Conservation (phyloP, 208 protist species). For the Leishmania lainsoni region DNA sequence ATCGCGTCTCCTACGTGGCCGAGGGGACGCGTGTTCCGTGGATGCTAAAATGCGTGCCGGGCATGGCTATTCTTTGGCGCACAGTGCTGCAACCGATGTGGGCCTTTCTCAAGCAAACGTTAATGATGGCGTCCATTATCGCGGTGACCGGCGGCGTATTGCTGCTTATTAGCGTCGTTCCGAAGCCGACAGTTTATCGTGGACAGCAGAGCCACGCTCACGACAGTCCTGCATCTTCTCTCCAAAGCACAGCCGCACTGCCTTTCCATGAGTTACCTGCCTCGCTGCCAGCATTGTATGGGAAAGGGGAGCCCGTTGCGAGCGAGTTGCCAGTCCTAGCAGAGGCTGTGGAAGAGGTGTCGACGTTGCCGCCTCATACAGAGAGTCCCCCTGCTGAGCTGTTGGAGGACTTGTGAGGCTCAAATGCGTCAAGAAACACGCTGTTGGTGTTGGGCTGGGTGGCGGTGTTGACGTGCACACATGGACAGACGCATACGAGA, state of each 20-base stretch:
- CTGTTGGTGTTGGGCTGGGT: background rate
- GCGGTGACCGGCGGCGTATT: slow-evolving; percentile 36
- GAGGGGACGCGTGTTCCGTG: slow-evolving; percentile 14
- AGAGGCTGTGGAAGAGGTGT: background rate
- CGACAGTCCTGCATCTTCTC: background rate
- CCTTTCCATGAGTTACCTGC: background rate
- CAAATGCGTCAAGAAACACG: background rate
- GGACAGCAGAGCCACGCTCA: background rate
- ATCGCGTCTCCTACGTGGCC: slow-evolving; percentile 26
- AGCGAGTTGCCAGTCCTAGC: background rate
- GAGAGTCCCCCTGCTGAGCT: too few species aligned
- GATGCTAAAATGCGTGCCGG: slow-evolving; percentile 43
- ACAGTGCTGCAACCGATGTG: slow-evolving; percentile 58
- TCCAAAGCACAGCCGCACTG: background rate
- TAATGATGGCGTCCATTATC: slow-evolving; percentile 48
- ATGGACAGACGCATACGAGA: background rate
- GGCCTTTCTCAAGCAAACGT: slow-evolving; percentile 53
- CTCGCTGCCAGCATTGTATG: background rate
- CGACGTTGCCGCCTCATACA: background rate
- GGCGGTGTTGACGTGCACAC: background rate
- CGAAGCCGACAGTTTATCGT: slow-evolving; percentile 37
- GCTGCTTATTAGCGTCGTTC: slow-evolving; percentile 47
- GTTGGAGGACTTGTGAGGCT: background rate
- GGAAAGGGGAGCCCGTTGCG: background rate
- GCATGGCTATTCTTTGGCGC: slow-evolving; percentile 50